These are phyloP conservation scores for Phlebiopsis flavidoalba DNA, from an alignment of 768 basidiomycete species.

Conservation along the genomic window DNA sequence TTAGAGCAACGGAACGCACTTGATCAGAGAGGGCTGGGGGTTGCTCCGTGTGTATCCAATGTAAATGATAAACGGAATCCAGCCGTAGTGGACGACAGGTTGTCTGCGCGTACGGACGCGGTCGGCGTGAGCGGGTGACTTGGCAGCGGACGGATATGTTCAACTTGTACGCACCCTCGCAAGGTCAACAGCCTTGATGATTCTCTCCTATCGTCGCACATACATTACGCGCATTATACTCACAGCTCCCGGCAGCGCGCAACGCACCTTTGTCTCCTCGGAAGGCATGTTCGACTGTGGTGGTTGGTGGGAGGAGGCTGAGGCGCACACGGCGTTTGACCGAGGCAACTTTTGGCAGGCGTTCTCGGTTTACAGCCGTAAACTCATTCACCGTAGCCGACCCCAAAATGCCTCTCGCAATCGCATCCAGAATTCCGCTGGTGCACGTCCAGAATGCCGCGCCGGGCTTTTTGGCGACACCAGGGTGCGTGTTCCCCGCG, in stretches of 20 bases:
- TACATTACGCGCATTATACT: too few relatives aligned
- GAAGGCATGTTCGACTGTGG: constrained; percentile 59
- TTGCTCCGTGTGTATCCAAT: constrained; percentile 90
- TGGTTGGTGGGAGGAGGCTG: constrained; percentile 30
- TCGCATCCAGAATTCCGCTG: constrained; percentile 43
- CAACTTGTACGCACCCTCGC: constrained; percentile 56
- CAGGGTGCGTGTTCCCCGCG: constrained; percentile 23
- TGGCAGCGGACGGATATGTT: background rate
- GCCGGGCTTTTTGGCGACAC: constrained; percentile 24
- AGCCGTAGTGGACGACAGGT: constrained; percentile 88
- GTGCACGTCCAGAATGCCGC: constrained; percentile 33
- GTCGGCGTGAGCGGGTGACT: background rate
- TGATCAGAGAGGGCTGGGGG: constrained; percentile 92
- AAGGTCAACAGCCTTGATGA: constrained; percentile 75
- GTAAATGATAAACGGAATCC: constrained; percentile 97
- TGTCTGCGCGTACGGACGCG: constrained; percentile 44
- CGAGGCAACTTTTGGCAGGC: constrained; percentile 24
- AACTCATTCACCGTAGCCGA: constrained; percentile 9
- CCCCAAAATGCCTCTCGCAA: constrained; percentile 42
- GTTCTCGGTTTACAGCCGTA: constrained; percentile 14
- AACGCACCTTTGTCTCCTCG: constrained; percentile 80
- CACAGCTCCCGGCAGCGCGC: background rate
- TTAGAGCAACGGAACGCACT: constrained; percentile 55
- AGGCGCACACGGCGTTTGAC: constrained; percentile 23
- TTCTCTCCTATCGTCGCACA: constrained; percentile 56